phyloP scores from a whole-genome alignment of 495 filamentous ascomycete species.

The Pyrenula massariospora region DNA sequence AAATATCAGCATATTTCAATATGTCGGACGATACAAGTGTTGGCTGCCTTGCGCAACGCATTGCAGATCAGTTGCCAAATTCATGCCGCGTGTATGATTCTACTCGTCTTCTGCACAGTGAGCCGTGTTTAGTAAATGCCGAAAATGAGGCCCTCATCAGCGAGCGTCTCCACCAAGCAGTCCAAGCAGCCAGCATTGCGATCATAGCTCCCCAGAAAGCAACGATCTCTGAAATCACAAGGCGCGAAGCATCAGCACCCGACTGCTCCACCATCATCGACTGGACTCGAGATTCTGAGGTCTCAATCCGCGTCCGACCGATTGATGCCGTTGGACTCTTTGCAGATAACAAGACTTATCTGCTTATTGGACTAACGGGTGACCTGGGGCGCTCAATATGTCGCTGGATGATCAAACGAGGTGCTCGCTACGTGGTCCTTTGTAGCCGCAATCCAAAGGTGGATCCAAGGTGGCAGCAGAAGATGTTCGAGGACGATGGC shows the following conservation, averaged over 20 bases:
- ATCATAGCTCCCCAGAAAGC: background rate
- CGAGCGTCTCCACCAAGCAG: background rate
- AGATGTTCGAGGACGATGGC: constrained; percentile 1
- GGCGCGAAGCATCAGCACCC: background rate
- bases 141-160: background rate
- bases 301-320: constrained; percentile 10
- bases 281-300: background rate
- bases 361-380: constrained; percentile 15
- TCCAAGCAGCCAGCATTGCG: background rate
- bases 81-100: background rate
- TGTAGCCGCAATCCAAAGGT: constrained; percentile 20
- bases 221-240: background rate
- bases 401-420: constrained; percentile 12
- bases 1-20: background rate
- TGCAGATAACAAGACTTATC: constrained; percentile 11
- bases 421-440: constrained; percentile 5
- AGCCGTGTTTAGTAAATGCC: background rate
- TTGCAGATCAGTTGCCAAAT: background rate
- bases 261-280: background rate
- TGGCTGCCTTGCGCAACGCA: background rate
- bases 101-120: background rate
- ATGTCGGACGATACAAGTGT: background rate
- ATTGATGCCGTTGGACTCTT: background rate
- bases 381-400: constrained; percentile 15
- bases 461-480: constrained; percentile 25